These are phyloP conservation scores for Apiospora pterosperma DNA, from an alignment of 2,329 filamentous ascomycete genomes.

Conservation along the genomic window DNA sequence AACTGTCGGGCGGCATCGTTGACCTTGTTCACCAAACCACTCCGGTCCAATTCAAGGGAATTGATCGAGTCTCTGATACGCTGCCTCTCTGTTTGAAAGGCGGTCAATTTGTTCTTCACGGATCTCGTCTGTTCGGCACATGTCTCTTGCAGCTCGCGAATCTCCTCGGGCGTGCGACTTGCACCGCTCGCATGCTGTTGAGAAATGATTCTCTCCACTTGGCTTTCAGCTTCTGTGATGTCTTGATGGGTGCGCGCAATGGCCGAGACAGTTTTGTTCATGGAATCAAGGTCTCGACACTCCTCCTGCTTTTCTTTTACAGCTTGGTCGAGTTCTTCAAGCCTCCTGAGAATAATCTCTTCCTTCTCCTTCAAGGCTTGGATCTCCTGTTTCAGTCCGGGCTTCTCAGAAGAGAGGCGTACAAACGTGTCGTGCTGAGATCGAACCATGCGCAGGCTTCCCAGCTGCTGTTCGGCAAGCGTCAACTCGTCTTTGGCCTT, in stretches of 20 bases:
- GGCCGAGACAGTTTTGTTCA: constrained; percentile 71
- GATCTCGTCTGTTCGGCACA: constrained; percentile 65
- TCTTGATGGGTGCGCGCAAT: constrained; percentile 73
- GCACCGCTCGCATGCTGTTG: constrained; percentile 68
- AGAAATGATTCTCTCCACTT: constrained; percentile 71
- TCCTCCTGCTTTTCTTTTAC: constrained; percentile 63
- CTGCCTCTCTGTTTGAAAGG: constrained; percentile 68
- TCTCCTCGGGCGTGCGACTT: constrained; percentile 74
- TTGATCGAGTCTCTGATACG: constrained; percentile 65
- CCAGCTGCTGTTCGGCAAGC: constrained; percentile 45
- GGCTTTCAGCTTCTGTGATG: constrained; percentile 64
- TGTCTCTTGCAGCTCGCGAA: constrained; percentile 70
- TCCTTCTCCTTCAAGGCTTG: constrained; percentile 59
- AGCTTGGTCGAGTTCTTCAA: constrained; percentile 65
- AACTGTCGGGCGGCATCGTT: constrained; percentile 69
- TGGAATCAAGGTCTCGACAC: constrained; percentile 69
- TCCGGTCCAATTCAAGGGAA: constrained; percentile 71
- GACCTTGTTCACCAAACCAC: constrained; percentile 71
- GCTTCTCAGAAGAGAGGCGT: constrained; percentile 69
- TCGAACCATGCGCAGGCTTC: constrained; percentile 58
- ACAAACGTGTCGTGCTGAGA: constrained; percentile 72
- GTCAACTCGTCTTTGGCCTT: constrained; percentile 61
- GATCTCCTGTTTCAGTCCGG: constrained; percentile 62
- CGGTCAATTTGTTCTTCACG: constrained; percentile 61
- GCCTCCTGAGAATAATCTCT: constrained; percentile 53